Percentiles rank a stretch among this genome's conserved stretches.
Conservation (phyloP, 768 basidiomycete species). For the Termitomyces sp. region DNA sequence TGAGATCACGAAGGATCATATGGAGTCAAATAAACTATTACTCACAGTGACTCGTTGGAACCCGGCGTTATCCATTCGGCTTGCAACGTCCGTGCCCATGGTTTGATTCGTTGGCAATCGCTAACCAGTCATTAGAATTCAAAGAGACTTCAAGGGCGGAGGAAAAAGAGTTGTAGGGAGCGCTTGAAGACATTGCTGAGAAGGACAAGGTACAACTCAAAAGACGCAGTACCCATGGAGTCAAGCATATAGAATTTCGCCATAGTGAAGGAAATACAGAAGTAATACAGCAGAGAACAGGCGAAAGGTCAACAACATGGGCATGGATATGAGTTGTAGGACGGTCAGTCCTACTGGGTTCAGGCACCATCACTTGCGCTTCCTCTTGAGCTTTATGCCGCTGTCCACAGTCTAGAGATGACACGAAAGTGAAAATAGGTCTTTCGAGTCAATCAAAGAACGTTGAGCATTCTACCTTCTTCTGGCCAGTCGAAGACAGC, state of each 20-base stretch:
- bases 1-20: too few species aligned
- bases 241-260: neutral
- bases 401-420: neutral
- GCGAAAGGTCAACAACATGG: neutral
- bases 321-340: neutral
- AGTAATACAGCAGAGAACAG: neutral
- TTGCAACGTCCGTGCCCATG: conserved; percentile 10
- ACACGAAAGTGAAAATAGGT: neutral
- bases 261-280: neutral
- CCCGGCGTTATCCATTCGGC: too few species aligned
- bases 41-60: too few species aligned
- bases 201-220: neutral
- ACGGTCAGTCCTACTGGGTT: neutral
- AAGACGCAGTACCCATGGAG: neutral
- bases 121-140: conserved; percentile 21
- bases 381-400: conserved; percentile 3
- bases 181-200: neutral
- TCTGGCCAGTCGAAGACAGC: neutral
- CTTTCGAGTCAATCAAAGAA: neutral
- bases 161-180: conserved; percentile 21
- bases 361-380: conserved; percentile 2
- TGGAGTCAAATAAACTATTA: too few species aligned
- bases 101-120: neutral
- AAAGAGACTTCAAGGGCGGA: conserved; percentile 33
- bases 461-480: conserved; percentile 2